Percentiles rank a stretch among this genome's conserved stretches.
Conservation (phyloP, 2,329 filamentous ascomycete species). For the Verticillium klebahnii region DNA sequence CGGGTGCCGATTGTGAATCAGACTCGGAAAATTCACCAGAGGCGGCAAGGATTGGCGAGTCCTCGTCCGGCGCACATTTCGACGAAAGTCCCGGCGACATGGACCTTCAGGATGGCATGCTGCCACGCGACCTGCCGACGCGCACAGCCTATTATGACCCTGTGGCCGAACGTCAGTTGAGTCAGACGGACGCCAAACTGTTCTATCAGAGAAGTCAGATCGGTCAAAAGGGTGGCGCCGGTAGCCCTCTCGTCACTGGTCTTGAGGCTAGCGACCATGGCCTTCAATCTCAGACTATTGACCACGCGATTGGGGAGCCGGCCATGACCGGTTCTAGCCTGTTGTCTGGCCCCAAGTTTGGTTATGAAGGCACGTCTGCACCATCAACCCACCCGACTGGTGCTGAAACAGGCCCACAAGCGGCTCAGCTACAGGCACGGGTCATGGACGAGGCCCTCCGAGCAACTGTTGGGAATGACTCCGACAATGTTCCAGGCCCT, state of each 20-base stretch:
- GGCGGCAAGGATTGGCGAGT: slow-evolving; percentile 1
- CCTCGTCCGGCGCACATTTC: not conserved
- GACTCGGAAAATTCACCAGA: slow-evolving; percentile 5
- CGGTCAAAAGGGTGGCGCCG: slow-evolving; percentile 39
- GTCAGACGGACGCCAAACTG: slow-evolving; percentile 87
- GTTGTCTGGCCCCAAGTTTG: slow-evolving; percentile 25
- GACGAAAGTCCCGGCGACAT: slow-evolving; percentile 1
- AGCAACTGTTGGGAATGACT: not conserved
- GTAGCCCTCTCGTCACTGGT: slow-evolving; percentile 27
- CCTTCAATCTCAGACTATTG: slow-evolving; percentile 23
- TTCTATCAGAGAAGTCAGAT: slow-evolving; percentile 89
- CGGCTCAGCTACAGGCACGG: not conserved
- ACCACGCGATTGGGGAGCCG: slow-evolving; percentile 18
- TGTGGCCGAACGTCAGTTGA: slow-evolving; percentile 89
- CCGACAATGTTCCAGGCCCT: not conserved
- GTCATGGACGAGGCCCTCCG: not conserved
- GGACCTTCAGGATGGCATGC: slow-evolving; percentile 49
- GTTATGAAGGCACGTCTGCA: slow-evolving; percentile 19
- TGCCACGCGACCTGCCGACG: slow-evolving; percentile 55
- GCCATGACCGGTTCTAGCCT: not conserved
- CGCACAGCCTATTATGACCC: slow-evolving; percentile 91
- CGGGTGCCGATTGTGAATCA: slow-evolving; percentile 6
- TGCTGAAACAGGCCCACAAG: not conserved
- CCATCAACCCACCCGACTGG: not conserved
- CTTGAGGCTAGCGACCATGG: not conserved